phyloP scores from a whole-genome alignment of 1,284 basidiomycete species.

The Puccinia novopanici region DNA sequence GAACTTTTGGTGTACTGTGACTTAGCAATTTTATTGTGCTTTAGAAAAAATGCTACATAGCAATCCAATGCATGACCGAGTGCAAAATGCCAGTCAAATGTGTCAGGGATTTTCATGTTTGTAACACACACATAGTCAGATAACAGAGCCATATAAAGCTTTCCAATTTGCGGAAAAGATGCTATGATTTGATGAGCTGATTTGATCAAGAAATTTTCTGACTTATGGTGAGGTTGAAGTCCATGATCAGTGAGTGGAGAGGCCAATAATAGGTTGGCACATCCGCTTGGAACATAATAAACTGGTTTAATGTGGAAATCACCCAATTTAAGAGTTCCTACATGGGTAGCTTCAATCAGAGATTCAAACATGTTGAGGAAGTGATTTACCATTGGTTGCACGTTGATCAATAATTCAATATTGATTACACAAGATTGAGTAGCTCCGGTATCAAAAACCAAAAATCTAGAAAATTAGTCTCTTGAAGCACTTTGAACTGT shows the following conservation, averaged over 20 bases:
- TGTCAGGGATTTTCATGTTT: neutral
- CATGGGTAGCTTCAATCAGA: neutral
- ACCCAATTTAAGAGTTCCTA: conserved; percentile 6
- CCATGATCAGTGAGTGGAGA: conserved; percentile 23
- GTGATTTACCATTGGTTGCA: neutral
- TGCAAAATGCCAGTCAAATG: conserved; percentile 9
- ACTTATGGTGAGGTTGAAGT: neutral
- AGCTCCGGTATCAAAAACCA: neutral
- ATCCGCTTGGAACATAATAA: conserved; percentile 10
- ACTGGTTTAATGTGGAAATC: neutral
- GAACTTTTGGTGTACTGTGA: neutral
- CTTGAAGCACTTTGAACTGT: neutral
- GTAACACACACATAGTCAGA: neutral
- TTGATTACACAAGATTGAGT: conserved; percentile 14
- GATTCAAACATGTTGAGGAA: neutral
- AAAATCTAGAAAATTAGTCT: neutral
- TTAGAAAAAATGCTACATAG: neutral
- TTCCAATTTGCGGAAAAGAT: neutral
- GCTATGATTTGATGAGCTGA: neutral
- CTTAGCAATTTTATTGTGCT: neutral
- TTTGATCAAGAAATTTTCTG: neutral
- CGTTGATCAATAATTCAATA: neutral
- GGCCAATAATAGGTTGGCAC: neutral
- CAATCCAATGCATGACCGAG: conserved; percentile 12
- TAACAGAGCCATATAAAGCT: neutral